Evolutionary conservation across 2,329 filamentous ascomycete genomes (phyloP), one percentile per base, ranked within the genome.

Genomic region (Fusarium sp.): DNA sequence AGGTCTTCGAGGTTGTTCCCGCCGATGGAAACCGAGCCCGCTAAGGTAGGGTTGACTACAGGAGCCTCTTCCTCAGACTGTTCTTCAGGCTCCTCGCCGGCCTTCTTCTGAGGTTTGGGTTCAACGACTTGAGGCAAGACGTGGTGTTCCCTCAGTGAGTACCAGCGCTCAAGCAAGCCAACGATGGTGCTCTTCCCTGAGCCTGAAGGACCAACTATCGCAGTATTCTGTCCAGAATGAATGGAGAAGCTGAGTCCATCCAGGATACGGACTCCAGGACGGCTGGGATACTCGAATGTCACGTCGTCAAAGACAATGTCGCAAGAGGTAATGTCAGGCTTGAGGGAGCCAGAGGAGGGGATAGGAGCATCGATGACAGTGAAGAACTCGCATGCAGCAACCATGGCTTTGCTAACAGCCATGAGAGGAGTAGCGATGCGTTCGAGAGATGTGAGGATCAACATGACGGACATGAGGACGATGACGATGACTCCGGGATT

Each of bases 131-230:
- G 29, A 3, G 73, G 74, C 1, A 76, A n/a, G 1, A 68, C 31
- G 2, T 69, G 59, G 2, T 75, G 70, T 4, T 69, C 37, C 12
- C n/a, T 71, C n/a, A 77, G 31, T 7, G 69, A 74, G 72, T 93
- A 93, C 89, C 90, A 93, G 11, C 90, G 84, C 75, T 93, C 89
- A 6, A 93, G 80, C 5, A 93, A 80, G 0, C 88, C 90, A 0
- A 93, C 87, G 16, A 93, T 87, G 0, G 91, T 93, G 57, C 89
- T 92, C 78, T 93, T 94, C 0, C 92, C 91, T 5, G 86, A 89
- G 0, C 91, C 91, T 3, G 89, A 92, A 1, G 90, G 86, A 0
- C 91, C 92, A 16, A 93, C 91, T 27, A 93, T 89, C 4, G 91
- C 92, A 0, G 90, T 92, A 4, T 89, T 86, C 70, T 91, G 89